Evolutionary conservation across 345 rosid genomes (phyloP).

Genomic region (Salix purpurea): DNA sequence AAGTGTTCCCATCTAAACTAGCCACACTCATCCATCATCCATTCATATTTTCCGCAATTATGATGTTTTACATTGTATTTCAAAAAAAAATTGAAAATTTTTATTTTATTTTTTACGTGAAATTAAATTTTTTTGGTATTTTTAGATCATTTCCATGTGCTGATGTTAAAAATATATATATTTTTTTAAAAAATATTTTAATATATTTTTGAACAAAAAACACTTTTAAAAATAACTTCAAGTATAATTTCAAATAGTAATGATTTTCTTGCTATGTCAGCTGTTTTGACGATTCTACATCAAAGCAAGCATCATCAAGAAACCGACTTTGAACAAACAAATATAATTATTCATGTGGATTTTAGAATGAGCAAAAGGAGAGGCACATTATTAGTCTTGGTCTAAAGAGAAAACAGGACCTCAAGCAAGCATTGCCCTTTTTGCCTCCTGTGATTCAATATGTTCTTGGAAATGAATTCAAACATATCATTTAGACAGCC

Average conservation of each 20-base stretch:
- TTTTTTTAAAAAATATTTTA: too few relatives aligned
- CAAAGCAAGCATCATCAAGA: neutral
- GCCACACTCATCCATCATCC: neutral
- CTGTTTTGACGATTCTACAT: neutral
- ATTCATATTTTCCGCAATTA: neutral
- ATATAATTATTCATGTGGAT: neutral
- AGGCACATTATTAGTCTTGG: neutral
- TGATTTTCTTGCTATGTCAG: neutral
- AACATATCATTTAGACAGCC: slow-evolving; percentile 9
- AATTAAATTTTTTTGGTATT: too few relatives aligned
- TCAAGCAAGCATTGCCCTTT: neutral
- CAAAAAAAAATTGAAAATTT: too few relatives aligned
- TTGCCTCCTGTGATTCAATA: neutral
- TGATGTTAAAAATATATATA: too few relatives aligned
- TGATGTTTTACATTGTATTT: too few relatives aligned
- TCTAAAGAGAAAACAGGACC: neutral
- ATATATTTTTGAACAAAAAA: too few relatives aligned
- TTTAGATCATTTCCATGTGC: too few relatives aligned
- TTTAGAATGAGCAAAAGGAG: neutral
- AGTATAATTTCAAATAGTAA: too few relatives aligned
- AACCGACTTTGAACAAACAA: neutral
- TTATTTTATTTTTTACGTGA: too few relatives aligned
- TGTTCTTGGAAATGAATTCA: neutral
- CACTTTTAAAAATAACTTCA: too few relatives aligned
- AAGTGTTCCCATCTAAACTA: slow-evolving; percentile 9